Conservation (phyloP, 164 flowering plant genomes). For the Malania oleifera region DNA sequence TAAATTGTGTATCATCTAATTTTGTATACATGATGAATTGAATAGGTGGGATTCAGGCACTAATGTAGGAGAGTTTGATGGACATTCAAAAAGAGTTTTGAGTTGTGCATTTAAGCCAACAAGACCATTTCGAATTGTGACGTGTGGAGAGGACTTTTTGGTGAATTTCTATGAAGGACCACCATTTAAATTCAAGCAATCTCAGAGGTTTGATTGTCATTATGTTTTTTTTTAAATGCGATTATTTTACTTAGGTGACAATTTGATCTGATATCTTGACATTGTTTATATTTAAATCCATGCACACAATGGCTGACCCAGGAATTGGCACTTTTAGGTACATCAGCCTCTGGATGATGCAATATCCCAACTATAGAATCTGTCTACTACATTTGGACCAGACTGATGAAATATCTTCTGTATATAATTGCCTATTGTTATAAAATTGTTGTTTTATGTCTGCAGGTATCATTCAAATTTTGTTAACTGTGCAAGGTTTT, state of each 20-base stretch:
- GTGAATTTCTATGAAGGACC: slow-evolving; percentile 98
- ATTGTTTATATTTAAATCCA: too few species aligned
- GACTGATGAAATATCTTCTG: not conserved
- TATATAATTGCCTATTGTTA: not conserved
- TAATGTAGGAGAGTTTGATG: slow-evolving; percentile 96
- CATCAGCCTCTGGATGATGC: too few species aligned
- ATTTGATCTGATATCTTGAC: not conserved
- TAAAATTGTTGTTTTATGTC: slow-evolving; percentile 2
- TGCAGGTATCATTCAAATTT: slow-evolving; percentile 94
- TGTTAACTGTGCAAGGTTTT: slow-evolving; percentile 86
- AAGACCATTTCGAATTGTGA: slow-evolving; percentile 89
- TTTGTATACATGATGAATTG: slow-evolving; percentile 10
- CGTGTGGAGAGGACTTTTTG: slow-evolving; percentile 96
- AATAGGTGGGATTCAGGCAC: slow-evolving; percentile 97
- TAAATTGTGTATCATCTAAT: not conserved
- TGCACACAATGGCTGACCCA: too few species aligned
- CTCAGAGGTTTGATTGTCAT: slow-evolving; percentile 87
- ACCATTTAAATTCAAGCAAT: slow-evolving; percentile 93
- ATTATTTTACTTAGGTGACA: slow-evolving; percentile 1
- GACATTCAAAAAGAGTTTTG: slow-evolving; percentile 83
- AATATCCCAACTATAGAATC: too few species aligned
- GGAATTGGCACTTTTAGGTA: too few species aligned
- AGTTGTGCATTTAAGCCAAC: slow-evolving; percentile 97
- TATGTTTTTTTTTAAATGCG: too few species aligned
- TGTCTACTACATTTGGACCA: too few species aligned